Conservation (phyloP, 1,139 yeast genomes). For the Kurtzmaniella quercitrusa region DNA sequence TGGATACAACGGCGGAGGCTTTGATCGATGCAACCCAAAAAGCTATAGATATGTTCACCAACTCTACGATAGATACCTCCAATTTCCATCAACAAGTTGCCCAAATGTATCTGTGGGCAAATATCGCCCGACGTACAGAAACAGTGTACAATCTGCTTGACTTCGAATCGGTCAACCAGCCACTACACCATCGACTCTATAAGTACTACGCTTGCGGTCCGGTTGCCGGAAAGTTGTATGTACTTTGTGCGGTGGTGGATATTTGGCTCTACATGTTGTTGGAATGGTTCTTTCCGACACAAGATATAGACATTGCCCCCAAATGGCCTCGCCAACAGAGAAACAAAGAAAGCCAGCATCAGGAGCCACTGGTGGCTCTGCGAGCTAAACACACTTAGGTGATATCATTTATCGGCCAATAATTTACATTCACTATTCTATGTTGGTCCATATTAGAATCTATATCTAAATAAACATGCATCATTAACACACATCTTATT, state of each 20-base stretch:
- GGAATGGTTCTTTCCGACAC: slow-evolving; percentile 68
- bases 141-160: slow-evolving; percentile 65
- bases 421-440: no score
- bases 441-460: no score
- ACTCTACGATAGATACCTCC: slow-evolving; percentile 63
- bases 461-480: no score
- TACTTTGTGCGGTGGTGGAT: slow-evolving; percentile 76
- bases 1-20: slow-evolving; percentile 79
- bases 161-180: slow-evolving; percentile 37
- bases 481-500: no score
- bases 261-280: slow-evolving; percentile 57
- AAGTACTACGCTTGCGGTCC: slow-evolving; percentile 72
- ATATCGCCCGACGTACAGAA: slow-evolving; percentile 84
- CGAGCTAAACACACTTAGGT: background rate
- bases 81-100: slow-evolving; percentile 75
- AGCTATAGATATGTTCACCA: slow-evolving; percentile 58
- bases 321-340: slow-evolving; percentile 63
- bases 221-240: slow-evolving; percentile 82
- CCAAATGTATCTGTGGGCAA: slow-evolving; percentile 88
- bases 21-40: slow-evolving; percentile 62
- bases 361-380: background rate
- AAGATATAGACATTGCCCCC: slow-evolving; percentile 61
- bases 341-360: background rate
- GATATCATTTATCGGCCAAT: no score
- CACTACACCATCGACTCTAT: slow-evolving; percentile 46